phyloP scores from a whole-genome alignment of 768 basidiomycete species.

The Multifurca ochricompacta region DNA sequence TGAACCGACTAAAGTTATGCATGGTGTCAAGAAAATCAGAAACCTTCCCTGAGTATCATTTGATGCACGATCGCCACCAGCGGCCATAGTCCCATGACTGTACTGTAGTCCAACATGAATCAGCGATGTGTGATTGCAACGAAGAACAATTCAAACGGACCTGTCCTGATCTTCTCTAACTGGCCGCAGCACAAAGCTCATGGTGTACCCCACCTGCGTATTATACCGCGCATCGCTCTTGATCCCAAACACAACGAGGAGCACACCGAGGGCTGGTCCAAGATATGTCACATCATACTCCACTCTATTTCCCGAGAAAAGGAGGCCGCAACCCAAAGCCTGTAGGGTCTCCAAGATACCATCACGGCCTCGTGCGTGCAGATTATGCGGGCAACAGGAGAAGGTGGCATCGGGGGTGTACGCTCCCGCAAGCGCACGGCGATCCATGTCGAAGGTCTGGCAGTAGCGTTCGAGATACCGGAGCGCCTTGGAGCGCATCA shows the following conservation, averaged over 20 bases:
- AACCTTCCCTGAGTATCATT: neutral
- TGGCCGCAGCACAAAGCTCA: conserved; percentile 12
- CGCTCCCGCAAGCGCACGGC: neutral
- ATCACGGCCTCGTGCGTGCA: conserved; percentile 8
- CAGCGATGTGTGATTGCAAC: neutral
- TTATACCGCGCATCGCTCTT: neutral
- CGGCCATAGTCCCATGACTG: neutral
- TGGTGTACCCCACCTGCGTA: neutral
- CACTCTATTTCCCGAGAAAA: neutral
- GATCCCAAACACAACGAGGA: conserved; percentile 9
- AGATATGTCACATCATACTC: conserved; percentile 12
- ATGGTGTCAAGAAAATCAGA: neutral
- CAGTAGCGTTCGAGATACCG: conserved; percentile 7
- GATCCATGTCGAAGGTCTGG: conserved; percentile 12
- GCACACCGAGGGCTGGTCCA: neutral
- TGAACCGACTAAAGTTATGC: no score
- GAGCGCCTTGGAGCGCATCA: neutral
- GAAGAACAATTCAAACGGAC: neutral
- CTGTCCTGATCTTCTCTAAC: neutral
- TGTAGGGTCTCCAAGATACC: neutral
- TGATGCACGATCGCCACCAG: conserved; percentile 15
- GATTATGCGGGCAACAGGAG: conserved; percentile 7
- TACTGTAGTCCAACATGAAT: neutral
- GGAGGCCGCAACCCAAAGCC: neutral
- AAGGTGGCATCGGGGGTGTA: conserved; percentile 10